phyloP scores from a whole-genome alignment of 2,329 filamentous ascomycete species.

The Arachnopeziza araneosa region DNA sequence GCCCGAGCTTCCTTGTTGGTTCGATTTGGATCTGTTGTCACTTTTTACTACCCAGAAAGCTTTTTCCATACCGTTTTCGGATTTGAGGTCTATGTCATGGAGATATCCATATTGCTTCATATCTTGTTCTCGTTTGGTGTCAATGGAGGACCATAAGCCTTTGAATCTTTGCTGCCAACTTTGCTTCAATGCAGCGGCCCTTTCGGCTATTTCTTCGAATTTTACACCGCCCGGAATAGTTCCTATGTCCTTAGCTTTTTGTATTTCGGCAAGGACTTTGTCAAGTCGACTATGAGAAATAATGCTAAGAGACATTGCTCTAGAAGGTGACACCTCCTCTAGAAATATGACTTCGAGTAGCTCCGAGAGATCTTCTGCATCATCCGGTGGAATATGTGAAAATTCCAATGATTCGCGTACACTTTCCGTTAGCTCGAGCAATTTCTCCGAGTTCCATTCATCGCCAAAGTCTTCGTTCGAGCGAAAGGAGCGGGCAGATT shows the following conservation, averaged over 20 bases:
- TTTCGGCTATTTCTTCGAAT: constrained; percentile 1
- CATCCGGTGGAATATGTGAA: background rate
- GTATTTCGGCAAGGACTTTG: background rate
- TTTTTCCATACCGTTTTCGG: background rate
- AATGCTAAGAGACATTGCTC: background rate
- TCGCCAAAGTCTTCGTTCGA: background rate
- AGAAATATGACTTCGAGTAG: constrained; percentile 1
- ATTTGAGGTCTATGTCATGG: constrained; percentile 8
- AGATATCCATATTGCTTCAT: constrained; percentile 14
- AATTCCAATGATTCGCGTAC: constrained; percentile 2
- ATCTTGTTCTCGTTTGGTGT: constrained; percentile 13
- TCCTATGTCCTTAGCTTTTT: background rate
- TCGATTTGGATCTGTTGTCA: constrained; percentile 1
- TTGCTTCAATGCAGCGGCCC: constrained; percentile 9
- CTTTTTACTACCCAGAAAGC: constrained; percentile 11
- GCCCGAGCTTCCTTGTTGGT: constrained; percentile 31
- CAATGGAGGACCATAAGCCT: constrained; percentile 15
- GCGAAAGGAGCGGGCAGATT: background rate
- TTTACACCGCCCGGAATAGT: background rate
- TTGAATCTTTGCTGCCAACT: constrained; percentile 20
- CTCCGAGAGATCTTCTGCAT: background rate
- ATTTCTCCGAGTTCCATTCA: constrained; percentile 3
- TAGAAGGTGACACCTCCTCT: background rate
- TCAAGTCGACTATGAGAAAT: background rate
- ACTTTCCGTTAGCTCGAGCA: constrained; percentile 5